phyloP scores from a whole-genome alignment of 2,329 filamentous ascomycete species.

The Aureobasidium zeae region DNA sequence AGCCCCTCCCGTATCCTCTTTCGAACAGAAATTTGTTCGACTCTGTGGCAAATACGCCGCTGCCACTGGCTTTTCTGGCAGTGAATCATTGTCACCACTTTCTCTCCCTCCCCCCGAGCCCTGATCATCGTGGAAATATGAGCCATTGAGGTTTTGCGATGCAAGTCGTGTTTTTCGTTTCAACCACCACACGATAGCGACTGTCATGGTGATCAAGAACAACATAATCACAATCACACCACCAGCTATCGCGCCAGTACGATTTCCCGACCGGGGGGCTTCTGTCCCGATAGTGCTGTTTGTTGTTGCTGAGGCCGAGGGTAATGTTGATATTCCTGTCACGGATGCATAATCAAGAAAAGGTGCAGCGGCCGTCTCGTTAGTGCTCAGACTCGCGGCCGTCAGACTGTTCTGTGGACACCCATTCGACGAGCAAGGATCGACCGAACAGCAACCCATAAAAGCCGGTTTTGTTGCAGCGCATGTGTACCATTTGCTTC shows the following conservation, averaged over 20 bases:
- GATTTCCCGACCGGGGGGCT: background rate
- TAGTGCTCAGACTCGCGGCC: slow-evolving; percentile 3
- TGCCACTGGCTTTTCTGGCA: background rate
- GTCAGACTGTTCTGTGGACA: slow-evolving; percentile 3
- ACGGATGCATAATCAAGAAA: background rate
- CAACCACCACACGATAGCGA: slow-evolving; percentile 1
- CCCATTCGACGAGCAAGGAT: slow-evolving; percentile 12
- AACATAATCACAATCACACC: background rate
- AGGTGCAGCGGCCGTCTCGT: slow-evolving; percentile 1
- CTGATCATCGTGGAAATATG: background rate
- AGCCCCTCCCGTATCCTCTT: slow-evolving; percentile 1
- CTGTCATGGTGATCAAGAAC: background rate
- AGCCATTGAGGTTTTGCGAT: background rate
- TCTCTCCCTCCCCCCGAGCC: too few species aligned
- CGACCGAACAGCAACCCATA: slow-evolving; percentile 13
- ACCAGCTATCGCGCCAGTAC: slow-evolving; percentile 3
- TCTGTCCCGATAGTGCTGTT: background rate
- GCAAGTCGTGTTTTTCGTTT: background rate
- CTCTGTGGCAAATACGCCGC: background rate
- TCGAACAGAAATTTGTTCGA: background rate
- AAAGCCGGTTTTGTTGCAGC: slow-evolving; percentile 10
- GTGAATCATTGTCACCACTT: background rate
- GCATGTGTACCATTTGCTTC: slow-evolving; percentile 12
- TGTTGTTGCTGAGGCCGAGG: background rate
- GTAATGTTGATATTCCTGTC: background rate